phyloP scores from a whole-genome alignment of 1,139 yeast genomes.

The Hansenula anomala region DNA sequence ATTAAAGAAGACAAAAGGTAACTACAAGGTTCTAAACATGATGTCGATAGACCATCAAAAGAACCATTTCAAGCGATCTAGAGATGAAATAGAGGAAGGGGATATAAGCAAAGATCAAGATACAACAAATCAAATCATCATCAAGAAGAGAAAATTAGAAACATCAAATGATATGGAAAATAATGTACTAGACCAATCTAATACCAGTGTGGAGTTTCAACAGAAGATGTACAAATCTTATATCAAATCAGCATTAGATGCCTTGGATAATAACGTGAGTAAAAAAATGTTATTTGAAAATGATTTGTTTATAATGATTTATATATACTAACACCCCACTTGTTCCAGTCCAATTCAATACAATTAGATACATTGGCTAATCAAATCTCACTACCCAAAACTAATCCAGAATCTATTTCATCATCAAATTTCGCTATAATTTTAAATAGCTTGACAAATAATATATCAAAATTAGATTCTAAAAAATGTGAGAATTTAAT shows the following conservation, averaged over 20 bases:
- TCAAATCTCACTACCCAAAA: constrained; percentile 37
- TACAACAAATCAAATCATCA: not conserved
- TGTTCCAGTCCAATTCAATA: constrained; percentile 30
- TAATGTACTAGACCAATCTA: not conserved
- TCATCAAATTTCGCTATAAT: constrained; percentile 37
- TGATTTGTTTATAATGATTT: not conserved
- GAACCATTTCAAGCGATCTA: constrained; percentile 18
- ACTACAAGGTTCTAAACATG: constrained; percentile 11
- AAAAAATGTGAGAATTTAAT: constrained; percentile 40
- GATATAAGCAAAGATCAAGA: constrained; percentile 1
- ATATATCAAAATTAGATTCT: constrained; percentile 43
- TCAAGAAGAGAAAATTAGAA: constrained; percentile 26
- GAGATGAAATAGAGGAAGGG: constrained; percentile 14
- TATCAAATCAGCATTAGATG: constrained; percentile 65
- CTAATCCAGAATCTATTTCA: constrained; percentile 37
- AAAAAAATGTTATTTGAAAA: constrained; percentile 4
- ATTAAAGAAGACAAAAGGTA: not conserved
- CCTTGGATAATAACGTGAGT: constrained; percentile 53
- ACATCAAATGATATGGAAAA: not conserved
- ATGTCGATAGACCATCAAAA: constrained; percentile 20
- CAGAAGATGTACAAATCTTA: constrained; percentile 57
- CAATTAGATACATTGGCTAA: constrained; percentile 41
- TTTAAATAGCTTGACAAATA: constrained; percentile 42
- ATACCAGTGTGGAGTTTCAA: constrained; percentile 15
- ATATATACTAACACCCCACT: constrained; percentile 15